Base-by-base conservation (phyloP, 176 grass and related monocot species). In the Oryza coarctata region DNA sequence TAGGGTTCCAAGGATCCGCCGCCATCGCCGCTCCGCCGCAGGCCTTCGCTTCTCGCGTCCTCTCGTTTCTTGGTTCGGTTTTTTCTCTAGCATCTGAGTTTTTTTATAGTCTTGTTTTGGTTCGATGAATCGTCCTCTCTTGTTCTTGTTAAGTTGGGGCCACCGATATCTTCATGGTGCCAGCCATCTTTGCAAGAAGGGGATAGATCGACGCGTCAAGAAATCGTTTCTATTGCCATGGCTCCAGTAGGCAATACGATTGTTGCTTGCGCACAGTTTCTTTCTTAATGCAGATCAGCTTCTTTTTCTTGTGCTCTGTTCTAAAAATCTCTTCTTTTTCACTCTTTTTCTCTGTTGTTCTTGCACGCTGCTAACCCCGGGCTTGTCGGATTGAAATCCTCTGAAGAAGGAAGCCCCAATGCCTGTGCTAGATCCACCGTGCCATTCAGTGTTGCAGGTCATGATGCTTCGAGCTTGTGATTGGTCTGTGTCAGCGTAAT, bases 181-280 rank as follows among this genome's bases (percentile, higher is more conserved):
- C 1, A 28, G 32, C 13, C 71, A 14, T 62, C 82, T 52, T 64
- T 2, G 2, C 23, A 1, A 22, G 18, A 8, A 75, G 87, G 76
- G 84, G 84, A 83, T 68, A 91, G 60, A 94, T 87, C 65, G 38
- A 94, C 36, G 68, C 82, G 71, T 91, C 89, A 81, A 91, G 92
- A 94, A 91, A 94, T 94, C 92, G 89, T 94, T 94, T 89, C 92
- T 70, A 57, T 82, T 91, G 87, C 89, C 77, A 87, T 87, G 84
- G 0, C 78, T 32, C 62, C 26, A 35, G 81, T 94, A 87, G 92
- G 87, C 80, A 83, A 67, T 81, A 71, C 71, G 90, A 84, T 90
- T 92, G 93, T 92, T 94, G 81, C 85, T 92, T 85, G 89, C 75
- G 84, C 68, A 92, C 82, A 88, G 11, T 77, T 44, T 38, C 1